phyloP scores from a whole-genome alignment of 805 yeast species.

The Saccharomycopsis capsularis region DNA sequence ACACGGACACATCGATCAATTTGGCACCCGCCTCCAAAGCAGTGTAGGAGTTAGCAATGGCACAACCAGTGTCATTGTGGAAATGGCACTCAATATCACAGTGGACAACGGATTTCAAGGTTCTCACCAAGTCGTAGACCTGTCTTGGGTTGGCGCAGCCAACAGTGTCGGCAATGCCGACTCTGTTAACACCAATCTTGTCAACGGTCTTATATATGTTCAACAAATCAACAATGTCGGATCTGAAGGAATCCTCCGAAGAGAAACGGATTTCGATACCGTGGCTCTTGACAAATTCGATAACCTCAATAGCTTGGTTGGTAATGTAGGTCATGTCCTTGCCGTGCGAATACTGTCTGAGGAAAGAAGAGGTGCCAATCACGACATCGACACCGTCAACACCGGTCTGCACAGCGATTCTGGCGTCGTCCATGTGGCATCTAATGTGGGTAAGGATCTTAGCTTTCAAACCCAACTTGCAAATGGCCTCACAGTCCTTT shows the following conservation, averaged over 20 bases:
- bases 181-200: constrained; percentile 96
- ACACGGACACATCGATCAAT: constrained; percentile 87
- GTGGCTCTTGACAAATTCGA: constrained; percentile 93
- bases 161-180: constrained; percentile 98
- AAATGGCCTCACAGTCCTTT: constrained; percentile 93
- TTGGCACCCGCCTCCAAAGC: constrained; percentile 97
- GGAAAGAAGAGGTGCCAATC: constrained; percentile 92
- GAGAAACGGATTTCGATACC: constrained; percentile 96
- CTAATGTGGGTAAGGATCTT: constrained; percentile 94
- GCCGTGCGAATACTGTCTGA: constrained; percentile 93
- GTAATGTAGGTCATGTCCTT: constrained; percentile 98
- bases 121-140: constrained; percentile 92
- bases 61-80: constrained; percentile 99
- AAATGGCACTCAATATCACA: constrained; percentile 98
- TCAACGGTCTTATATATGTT: constrained; percentile 95
- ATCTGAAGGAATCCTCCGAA: constrained; percentile 95
- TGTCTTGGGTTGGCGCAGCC: constrained; percentile 99
- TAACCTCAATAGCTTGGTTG: constrained; percentile 91
- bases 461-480: constrained; percentile 93
- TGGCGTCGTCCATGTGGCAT: constrained; percentile 98
- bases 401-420: constrained; percentile 95
- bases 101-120: constrained; percentile 85
- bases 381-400: constrained; percentile 99
- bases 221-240: constrained; percentile 89
- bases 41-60: constrained; percentile 96